Conservation (phyloP, 2,329 filamentous ascomycete species). For the Ascocoryne sarcoides region DNA sequence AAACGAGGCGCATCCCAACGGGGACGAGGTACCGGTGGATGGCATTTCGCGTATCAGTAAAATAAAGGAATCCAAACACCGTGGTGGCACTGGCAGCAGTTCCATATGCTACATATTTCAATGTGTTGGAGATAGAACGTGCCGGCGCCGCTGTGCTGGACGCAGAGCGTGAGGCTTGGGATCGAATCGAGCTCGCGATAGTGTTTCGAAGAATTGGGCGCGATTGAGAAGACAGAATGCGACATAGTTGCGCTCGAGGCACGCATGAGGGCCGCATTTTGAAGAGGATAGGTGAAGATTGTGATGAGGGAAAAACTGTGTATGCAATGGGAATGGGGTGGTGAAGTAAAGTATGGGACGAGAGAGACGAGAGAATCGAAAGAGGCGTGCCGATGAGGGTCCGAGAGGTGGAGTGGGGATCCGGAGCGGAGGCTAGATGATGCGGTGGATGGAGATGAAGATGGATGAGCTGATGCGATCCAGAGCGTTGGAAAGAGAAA, state of each 20-base stretch:
- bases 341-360: too few species aligned
- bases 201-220: constrained; percentile 10
- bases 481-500: too few species aligned
- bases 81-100: constrained; percentile 41
- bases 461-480: too few species aligned
- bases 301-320: background rate
- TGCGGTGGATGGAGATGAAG: too few species aligned
- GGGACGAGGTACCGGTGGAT: constrained; percentile 61
- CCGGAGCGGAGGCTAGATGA: too few species aligned
- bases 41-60: constrained; percentile 66
- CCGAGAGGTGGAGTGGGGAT: too few species aligned
- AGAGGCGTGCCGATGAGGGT: too few species aligned
- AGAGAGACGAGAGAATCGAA: too few species aligned
- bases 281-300: background rate
- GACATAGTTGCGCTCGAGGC: constrained; percentile 4
- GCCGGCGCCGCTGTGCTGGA: constrained; percentile 21
- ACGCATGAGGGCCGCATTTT: background rate
- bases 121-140: constrained; percentile 32
- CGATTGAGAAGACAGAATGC: constrained; percentile 7
- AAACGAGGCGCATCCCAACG: constrained; percentile 54
- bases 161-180: constrained; percentile 12
- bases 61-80: constrained; percentile 51
- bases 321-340: background rate
- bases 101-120: constrained; percentile 43
- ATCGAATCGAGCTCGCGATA: background rate